Conservation (phyloP, 768 basidiomycete genomes). For the Sporobolomyces roseus region DNA sequence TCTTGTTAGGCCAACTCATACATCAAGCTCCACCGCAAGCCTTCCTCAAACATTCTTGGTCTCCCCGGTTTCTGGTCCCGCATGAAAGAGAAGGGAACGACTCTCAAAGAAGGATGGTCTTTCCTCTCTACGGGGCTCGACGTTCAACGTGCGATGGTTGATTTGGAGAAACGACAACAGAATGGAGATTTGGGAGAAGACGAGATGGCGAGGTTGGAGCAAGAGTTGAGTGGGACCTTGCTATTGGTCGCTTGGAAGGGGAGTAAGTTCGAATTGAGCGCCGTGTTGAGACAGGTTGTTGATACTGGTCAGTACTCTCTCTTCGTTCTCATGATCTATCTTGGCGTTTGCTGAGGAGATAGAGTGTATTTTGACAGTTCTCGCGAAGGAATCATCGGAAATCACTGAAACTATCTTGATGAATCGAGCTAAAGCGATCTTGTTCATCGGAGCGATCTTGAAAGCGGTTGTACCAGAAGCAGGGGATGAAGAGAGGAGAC, state of each 20-base stretch:
- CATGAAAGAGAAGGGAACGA: conserved; percentile 80
- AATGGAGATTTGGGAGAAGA: conserved; percentile 86
- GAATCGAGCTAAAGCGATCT: conserved; percentile 84
- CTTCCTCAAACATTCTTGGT: conserved; percentile 49
- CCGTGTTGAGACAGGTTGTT: conserved; percentile 70
- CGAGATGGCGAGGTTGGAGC: conserved; percentile 75
- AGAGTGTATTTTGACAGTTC: conserved; percentile 51
- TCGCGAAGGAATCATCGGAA: conserved; percentile 57
- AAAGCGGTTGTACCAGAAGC: conserved; percentile 79
- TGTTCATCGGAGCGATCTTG: conserved; percentile 85
- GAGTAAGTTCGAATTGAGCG: conserved; percentile 87
- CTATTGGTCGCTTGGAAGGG: conserved; percentile 97
- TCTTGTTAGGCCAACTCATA: conserved; percentile 57
- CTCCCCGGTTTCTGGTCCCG: conserved; percentile 81
- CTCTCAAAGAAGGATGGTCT: conserved; percentile 92
- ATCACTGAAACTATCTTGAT: conserved; percentile 66
- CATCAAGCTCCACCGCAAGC: conserved; percentile 86
- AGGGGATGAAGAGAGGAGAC: conserved; percentile 85
- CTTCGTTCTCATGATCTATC: conserved; percentile 53
- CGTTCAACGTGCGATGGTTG: conserved; percentile 76
- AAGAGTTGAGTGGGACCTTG: conserved; percentile 88
- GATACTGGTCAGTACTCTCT: conserved; percentile 32
- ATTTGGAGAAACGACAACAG: conserved; percentile 84
- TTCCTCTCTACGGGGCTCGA: conserved; percentile 90
- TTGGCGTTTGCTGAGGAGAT: conserved; percentile 54